A percentile compares a stretch with the other conserved stretches of the same genome.
These are phyloP conservation scores for Daldinia decipiens DNA, from an alignment of 495 filamentous ascomycete species.

Conservation along the genomic window DNA sequence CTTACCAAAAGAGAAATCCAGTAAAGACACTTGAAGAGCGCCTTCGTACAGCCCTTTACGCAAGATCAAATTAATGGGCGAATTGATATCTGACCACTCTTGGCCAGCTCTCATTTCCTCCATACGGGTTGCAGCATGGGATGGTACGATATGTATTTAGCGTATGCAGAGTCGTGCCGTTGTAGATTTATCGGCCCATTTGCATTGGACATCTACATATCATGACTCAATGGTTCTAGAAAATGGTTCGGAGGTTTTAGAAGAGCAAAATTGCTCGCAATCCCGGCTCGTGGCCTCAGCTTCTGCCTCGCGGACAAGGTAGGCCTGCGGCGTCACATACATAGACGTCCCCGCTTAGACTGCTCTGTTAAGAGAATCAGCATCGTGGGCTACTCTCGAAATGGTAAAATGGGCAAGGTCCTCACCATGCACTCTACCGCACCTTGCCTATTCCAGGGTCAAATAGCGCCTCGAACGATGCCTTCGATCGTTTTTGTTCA, in stretches of 20 bases:
- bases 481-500: constrained; percentile 10
- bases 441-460: constrained; percentile 15
- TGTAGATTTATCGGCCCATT: constrained; percentile 2
- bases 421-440: constrained; percentile 25
- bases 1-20: neutral
- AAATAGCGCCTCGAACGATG: constrained; percentile 15
- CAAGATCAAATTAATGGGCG: neutral
- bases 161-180: neutral
- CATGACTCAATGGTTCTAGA: constrained; percentile 9
- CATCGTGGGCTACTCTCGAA: constrained; percentile 19
- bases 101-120: neutral
- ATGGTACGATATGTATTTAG: neutral
- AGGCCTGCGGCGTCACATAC: constrained; percentile 14
- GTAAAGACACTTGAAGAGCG: neutral
- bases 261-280: constrained; percentile 7
- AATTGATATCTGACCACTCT: constrained; percentile 8
- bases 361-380: constrained; percentile 33
- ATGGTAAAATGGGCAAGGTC: constrained; percentile 20
- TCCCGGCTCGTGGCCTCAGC: constrained; percentile 22
- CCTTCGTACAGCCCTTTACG: neutral
- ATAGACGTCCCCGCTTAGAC: constrained; percentile 39
- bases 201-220: neutral
- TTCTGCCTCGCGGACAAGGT: constrained; percentile 6
- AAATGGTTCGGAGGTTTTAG: constrained; percentile 22
- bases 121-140: neutral